Conservation (phyloP, 1,139 yeast species). For the Yamadazyma pseudoaaseri region DNA sequence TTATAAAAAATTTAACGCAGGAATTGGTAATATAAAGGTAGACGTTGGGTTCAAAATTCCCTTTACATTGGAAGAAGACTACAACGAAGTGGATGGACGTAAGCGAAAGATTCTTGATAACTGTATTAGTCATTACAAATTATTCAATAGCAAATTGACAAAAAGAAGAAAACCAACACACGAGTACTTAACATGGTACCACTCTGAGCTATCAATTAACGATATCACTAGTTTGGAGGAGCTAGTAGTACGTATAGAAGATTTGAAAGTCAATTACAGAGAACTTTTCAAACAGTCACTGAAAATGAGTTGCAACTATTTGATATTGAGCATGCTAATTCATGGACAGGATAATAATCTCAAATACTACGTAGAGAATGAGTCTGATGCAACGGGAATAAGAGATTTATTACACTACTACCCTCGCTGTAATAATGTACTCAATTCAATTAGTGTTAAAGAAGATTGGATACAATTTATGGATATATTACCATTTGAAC, state of each 20-base stretch:
- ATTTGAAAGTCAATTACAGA: not conserved
- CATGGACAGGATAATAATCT: constrained; percentile 1
- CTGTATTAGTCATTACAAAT: constrained; percentile 14
- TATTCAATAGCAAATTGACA: constrained; percentile 13
- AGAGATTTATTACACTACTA: not conserved
- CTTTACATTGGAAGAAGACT: not conserved
- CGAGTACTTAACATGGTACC: not conserved
- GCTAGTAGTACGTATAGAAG: constrained; percentile 15
- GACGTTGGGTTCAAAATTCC: not conserved
- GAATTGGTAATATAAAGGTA: not conserved
- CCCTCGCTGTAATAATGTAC: not conserved
- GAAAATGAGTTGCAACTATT: constrained; percentile 1
- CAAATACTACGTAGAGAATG: constrained; percentile 1
- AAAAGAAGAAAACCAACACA: constrained; percentile 10
- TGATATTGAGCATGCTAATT: constrained; percentile 1
- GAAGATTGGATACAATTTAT: not conserved
- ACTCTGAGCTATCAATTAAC: constrained; percentile 1
- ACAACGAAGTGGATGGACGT: not conserved
- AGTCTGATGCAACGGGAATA: not conserved
- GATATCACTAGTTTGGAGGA: constrained; percentile 10
- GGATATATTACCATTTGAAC: not conserved
- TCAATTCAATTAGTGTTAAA: not conserved
- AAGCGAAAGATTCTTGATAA: constrained; percentile 3
- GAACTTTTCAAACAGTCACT: not conserved
- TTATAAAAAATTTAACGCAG: constrained; percentile 9